Conservation (phyloP, 257 asterid species). For the Thymus mandschuricus region DNA sequence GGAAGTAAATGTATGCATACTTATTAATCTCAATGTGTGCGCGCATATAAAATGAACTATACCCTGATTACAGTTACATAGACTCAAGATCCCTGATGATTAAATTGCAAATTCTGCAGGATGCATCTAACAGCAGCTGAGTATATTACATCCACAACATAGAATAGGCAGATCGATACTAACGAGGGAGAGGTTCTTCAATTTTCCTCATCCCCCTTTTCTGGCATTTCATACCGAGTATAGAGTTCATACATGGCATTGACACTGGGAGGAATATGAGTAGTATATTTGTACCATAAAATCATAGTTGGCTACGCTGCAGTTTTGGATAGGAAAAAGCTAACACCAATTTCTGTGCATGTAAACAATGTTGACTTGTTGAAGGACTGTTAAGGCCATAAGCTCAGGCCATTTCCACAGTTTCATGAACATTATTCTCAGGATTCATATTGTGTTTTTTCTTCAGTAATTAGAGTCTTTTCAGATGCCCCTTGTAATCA, state of each 20-base stretch:
- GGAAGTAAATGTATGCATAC: slow-evolving; percentile 54
- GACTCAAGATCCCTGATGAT: neutral
- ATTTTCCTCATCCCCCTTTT: neutral
- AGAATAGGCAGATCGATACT: slow-evolving; percentile 36
- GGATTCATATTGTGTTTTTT: neutral
- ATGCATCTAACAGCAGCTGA: slow-evolving; percentile 46
- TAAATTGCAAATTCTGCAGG: slow-evolving; percentile 41
- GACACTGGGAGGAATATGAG: slow-evolving; percentile 12
- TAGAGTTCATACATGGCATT: slow-evolving; percentile 27
- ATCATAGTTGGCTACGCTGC: slow-evolving; percentile 30
- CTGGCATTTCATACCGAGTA: slow-evolving; percentile 15
- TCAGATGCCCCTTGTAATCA: neutral
- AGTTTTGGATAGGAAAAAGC: slow-evolving; percentile 38
- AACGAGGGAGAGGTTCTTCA: slow-evolving; percentile 32
- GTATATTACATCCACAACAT: slow-evolving; percentile 12
- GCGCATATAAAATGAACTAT: neutral
- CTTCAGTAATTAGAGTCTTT: too few relatives aligned
- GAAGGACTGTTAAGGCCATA: neutral
- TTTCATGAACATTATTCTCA: neutral
- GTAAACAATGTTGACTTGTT: slow-evolving; percentile 21
- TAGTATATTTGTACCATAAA: slow-evolving; percentile 28
- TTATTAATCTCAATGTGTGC: too few relatives aligned
- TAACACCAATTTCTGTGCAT: slow-evolving; percentile 25
- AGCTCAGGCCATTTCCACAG: neutral
- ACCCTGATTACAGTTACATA: neutral